Conservation (phyloP, 73 alveolate species). For the Tetrahymena thermophila region DNA sequence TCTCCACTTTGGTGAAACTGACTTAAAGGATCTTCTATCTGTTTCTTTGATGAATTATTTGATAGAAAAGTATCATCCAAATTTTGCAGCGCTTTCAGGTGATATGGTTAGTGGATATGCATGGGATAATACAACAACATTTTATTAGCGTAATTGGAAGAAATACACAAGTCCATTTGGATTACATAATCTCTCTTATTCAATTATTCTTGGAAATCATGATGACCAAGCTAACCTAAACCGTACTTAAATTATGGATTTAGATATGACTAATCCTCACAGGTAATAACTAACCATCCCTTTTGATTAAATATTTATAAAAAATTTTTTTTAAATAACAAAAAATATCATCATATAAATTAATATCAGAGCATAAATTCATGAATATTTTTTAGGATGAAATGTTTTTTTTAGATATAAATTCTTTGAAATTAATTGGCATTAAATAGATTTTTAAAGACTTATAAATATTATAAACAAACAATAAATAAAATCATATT, state of each 20-base stretch:
- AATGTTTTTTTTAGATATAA: too few species aligned
- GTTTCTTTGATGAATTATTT: background rate
- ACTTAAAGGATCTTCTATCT: background rate
- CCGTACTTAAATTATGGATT: slow-evolving; percentile 37
- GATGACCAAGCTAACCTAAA: slow-evolving; percentile 53
- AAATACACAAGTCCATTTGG: slow-evolving; percentile 20
- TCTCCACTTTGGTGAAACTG: background rate
- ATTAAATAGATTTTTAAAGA: too few species aligned
- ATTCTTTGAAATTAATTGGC: too few species aligned
- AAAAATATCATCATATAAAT: background rate
- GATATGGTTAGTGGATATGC: slow-evolving; percentile 61
- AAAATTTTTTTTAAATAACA: background rate
- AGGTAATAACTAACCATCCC: background rate
- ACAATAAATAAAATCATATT: background rate
- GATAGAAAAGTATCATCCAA: slow-evolving; percentile 41
- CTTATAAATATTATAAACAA: background rate
- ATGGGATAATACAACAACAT: slow-evolving; percentile 48
- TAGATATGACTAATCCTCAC: slow-evolving; percentile 36
- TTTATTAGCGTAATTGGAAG: slow-evolving; percentile 23
- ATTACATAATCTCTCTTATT: slow-evolving; percentile 34
- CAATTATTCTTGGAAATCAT: slow-evolving; percentile 57
- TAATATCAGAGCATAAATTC: too few species aligned
- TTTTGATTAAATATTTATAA: too few species aligned
- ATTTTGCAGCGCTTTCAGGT: slow-evolving; percentile 51
- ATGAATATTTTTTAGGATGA: too few species aligned